phyloP scores from a whole-genome alignment of 2,329 filamentous ascomycete genomes.

The Xylaria sp. region DNA sequence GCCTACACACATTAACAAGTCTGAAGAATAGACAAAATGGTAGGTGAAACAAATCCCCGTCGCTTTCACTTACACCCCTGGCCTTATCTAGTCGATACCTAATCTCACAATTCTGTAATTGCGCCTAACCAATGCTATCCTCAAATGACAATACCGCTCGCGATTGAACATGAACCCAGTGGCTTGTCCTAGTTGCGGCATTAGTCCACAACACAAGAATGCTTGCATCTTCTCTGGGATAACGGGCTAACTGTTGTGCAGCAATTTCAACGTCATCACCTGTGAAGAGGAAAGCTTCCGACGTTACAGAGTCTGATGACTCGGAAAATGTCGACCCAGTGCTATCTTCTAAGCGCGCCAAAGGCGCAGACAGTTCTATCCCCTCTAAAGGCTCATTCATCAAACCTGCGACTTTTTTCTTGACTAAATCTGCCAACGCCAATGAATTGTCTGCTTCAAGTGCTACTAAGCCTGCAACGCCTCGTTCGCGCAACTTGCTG shows the following conservation, averaged over 20 bases:
- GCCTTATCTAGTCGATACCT: background rate
- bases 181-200: slow-evolving; percentile 6
- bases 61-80: background rate
- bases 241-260: slow-evolving; percentile 50
- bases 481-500: slow-evolving; percentile 59
- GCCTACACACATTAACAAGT: slow-evolving; percentile 77
- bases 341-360: slow-evolving; percentile 68
- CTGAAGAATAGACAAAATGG: slow-evolving; percentile 82
- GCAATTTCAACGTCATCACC: slow-evolving; percentile 56
- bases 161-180: background rate
- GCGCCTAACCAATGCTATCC: background rate
- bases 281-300: slow-evolving; percentile 68
- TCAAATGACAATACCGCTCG: slow-evolving; percentile 2
- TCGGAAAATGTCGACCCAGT: slow-evolving; percentile 71
- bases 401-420: slow-evolving; percentile 61
- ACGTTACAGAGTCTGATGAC: slow-evolving; percentile 63
- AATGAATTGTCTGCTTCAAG: slow-evolving; percentile 53
- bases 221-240: slow-evolving; percentile 3
- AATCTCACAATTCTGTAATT: background rate
- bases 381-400: slow-evolving; percentile 57
- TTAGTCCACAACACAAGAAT: background rate
- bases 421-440: slow-evolving; percentile 57
- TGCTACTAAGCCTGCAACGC: slow-evolving; percentile 45
- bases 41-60: slow-evolving; percentile 54
- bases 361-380: slow-evolving; percentile 57